Evolutionary conservation across 805 yeast genomes (phyloP), one percentile per base, ranked within the genome.

Genomic region (Candida anglica): DNA sequence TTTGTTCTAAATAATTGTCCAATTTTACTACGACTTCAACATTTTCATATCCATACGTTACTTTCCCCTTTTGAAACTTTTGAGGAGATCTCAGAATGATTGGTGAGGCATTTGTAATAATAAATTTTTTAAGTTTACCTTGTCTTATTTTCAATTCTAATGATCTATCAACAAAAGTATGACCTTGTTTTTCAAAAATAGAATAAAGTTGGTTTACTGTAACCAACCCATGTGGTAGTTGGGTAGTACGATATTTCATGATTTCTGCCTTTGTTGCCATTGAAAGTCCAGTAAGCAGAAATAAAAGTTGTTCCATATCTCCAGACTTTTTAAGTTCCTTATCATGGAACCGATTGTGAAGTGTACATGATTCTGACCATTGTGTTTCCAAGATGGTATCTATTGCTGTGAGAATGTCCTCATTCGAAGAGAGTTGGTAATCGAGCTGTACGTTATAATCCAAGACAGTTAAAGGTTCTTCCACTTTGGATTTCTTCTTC

Each of bases 121-220:
- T 55, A 30, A 63, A 66, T 38, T 58, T 58, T 28, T 64, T 57
- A 17, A 77, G 27, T 3, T 40, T 32, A 0, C 75, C 73, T 14
- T 52, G 42, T 25, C 65, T 48, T 1, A 63, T 55, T 24, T 64
- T 42, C 10, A 55, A 38, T 34, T 68, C 72, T 1, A 75, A 48
- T 29, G 56, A 56, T 24, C 60, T 59, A 43, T 77, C 83, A 2
- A 76, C 75, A 47, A 60, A 65, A 0, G 81, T 73, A 40, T 61
- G 51, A 0, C 77, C 75, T 27, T 63, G 56, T 16, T 58, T 50
- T 10, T 63, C 63, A 34, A 64, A 70, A 8, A 76, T 43, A 1
- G 80, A 56, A 43, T 77, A 77, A 3, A 77, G 42, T 39, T 76
- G 81, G 20, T 64, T 63, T 9, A 63, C 39, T 1, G 75, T 59